These are phyloP conservation scores for Entonaema liquescens DNA, from an alignment of 495 filamentous ascomycete species.

Conservation along the genomic window DNA sequence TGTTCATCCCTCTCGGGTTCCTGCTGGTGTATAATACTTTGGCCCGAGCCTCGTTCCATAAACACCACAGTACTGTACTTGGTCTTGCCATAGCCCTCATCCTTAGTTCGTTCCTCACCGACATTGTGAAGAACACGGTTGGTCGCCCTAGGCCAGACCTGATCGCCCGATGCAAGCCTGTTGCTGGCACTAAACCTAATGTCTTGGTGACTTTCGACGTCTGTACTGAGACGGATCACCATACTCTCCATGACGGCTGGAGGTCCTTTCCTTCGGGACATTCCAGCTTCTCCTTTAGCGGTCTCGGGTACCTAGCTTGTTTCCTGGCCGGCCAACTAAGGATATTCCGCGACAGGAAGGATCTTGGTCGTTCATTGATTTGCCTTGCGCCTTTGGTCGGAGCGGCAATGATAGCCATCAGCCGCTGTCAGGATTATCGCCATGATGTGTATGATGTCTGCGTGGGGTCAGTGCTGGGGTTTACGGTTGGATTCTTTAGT, in stretches of 20 bases:
- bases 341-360: conserved; percentile 75
- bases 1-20: conserved; percentile 70
- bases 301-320: conserved; percentile 82
- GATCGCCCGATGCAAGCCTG: conserved; percentile 84
- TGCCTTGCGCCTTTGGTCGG: conserved; percentile 76
- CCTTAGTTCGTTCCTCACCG: conserved; percentile 84
- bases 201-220: conserved; percentile 75
- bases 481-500: conserved; percentile 78
- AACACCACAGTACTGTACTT: conserved; percentile 85
- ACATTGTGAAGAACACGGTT: conserved; percentile 90
- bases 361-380: conserved; percentile 72
- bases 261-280: conserved; percentile 92
- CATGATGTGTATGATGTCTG: conserved; percentile 96
- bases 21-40: conserved; percentile 71
- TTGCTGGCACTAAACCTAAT: conserved; percentile 68
- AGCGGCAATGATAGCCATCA: conserved; percentile 87
- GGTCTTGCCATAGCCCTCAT: conserved; percentile 79
- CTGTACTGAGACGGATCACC: conserved; percentile 80
- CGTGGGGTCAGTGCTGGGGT: conserved; percentile 76
- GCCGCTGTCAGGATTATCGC: conserved; percentile 90
- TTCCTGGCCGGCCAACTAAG: conserved; percentile 83
- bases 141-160: conserved; percentile 92
- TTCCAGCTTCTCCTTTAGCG: conserved; percentile 83
- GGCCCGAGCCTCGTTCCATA: conserved; percentile 71
- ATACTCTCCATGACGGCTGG: conserved; percentile 90